Conservation (phyloP, 768 basidiomycete genomes). For the Phanerochaete carnosa region DNA sequence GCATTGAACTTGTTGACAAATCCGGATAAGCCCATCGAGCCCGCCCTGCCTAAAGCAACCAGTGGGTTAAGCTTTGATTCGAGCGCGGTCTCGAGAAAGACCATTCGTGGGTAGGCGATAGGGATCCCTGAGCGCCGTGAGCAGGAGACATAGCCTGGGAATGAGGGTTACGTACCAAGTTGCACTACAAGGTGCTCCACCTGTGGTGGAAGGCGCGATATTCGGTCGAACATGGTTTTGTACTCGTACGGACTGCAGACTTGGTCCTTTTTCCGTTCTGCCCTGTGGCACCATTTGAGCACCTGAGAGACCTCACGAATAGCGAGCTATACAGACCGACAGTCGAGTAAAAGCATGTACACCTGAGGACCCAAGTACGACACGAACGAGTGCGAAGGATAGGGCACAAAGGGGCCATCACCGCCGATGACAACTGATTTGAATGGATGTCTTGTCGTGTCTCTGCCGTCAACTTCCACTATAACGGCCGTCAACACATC, state of each 20-base stretch:
- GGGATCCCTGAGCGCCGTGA: slow-evolving; percentile 52
- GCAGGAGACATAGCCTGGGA: not conserved
- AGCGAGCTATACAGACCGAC: slow-evolving; percentile 50
- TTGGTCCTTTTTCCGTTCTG: slow-evolving; percentile 79
- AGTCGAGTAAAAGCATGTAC: slow-evolving; percentile 74
- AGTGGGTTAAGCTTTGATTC: slow-evolving; percentile 86
- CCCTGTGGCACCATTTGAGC: slow-evolving; percentile 42
- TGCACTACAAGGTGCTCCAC: slow-evolving; percentile 86
- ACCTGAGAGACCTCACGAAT: not conserved
- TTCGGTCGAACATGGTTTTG: slow-evolving; percentile 60
- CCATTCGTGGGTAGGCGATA: slow-evolving; percentile 92
- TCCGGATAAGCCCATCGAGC: slow-evolving; percentile 65
- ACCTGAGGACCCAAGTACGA: slow-evolving; percentile 77
- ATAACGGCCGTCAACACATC: slow-evolving; percentile 4
- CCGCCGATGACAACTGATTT: slow-evolving; percentile 74
- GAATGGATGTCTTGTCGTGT: slow-evolving; percentile 64
- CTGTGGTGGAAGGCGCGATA: slow-evolving; percentile 54
- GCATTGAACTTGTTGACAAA: slow-evolving; percentile 90
- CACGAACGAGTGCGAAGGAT: slow-evolving; percentile 80
- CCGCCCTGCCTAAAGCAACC: slow-evolving; percentile 65
- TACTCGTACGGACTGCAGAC: slow-evolving; percentile 80
- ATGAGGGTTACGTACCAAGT: slow-evolving; percentile 45
- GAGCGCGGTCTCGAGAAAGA: slow-evolving; percentile 77
- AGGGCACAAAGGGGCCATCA: slow-evolving; percentile 73
- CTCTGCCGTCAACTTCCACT: slow-evolving; percentile 74